Evolutionary conservation across 1,284 basidiomycete genomes (phyloP), one percentile per base, ranked within the genome.

Genomic region (Lignosus rhinocerotis): DNA sequence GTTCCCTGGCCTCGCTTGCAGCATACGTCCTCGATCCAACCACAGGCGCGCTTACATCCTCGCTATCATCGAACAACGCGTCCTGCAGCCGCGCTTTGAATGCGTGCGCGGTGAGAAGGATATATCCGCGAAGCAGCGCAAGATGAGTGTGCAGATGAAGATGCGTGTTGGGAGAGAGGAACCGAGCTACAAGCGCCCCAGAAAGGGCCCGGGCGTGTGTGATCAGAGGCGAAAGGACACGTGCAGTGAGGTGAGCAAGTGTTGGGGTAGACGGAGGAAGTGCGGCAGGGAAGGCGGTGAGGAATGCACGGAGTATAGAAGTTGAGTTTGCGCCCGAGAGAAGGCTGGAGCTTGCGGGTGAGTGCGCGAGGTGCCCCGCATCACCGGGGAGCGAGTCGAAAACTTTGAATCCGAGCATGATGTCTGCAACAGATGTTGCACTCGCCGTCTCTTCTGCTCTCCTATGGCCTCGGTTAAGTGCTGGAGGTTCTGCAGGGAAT

Each of bases 21-120:
- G 53, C 57, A 19, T 62, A 61, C 33, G 59, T 57, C 16, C 63
- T 53, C 19, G 61, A 60, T 10, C 64, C 64, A 1, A 63, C 49
- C 11, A 57, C 62, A 10, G 59, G 64, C 19, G 64, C 66, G 17
- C 76, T 75, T 58, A 77, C 79, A 30, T 82, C 80, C 39, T 80
- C 83, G 0, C 79, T 76, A 60, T 90, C 87, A 0, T 86, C 86
- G 69, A 93, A 91, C 11, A 93, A 73, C 0, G 91, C 89, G 1
- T 75, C 73, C 21, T 81, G 74, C 4, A 93, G 76, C 1, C 86
- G 82, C 3, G 77, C 75, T 65, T 84, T 87, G 76, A 93, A 93
- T 1, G 82, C 71, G 12, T 83, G 81, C 0, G 84, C 81, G 0
- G 85, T 84, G 46, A 91, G 72, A 8, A 93, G 77, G 42, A 91